Base-by-base conservation (phyloP, 2,329 filamentous ascomycete genomes). In the Alternaria novae-zelandiae region DNA sequence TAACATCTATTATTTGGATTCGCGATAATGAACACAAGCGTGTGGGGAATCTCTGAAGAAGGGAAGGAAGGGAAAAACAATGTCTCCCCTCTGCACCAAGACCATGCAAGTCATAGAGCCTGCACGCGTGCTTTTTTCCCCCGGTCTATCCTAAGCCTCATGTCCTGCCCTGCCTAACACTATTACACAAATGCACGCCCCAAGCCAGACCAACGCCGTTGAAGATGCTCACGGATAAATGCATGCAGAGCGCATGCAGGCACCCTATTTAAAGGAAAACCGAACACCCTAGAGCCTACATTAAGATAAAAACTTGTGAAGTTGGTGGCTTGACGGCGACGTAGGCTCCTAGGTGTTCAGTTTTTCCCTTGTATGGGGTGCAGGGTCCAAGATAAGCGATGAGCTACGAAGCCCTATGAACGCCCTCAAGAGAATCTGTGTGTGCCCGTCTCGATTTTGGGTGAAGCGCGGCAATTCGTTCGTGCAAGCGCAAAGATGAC, bases 41-140 rank as follows among this genome's bases (percentile, higher is more conserved):
- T 56, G 54, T 60, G 64, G 68, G 66, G 61, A 67, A 68, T 68
- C 68, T 67, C 47, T 23, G 60, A 53, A 67, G 50, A 41, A 41
- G 36, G 4, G 4, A 41, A 41, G 9, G 36, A 41, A 41, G 36
- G 36, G 50, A 57, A 65, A 66, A 66, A 45, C 57, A 6, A 60
- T n/a, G 13, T 59, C 55, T 15, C 20, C 47, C 47, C 36, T 60
- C 32, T 23, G 21, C 21, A 44, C 43, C 60, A 32, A 43, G 26
- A n/a, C 32, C 41, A 23, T 47, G 23, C 21, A 30, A 46, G n/a
- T 21, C 47, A 17, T n/a, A 45, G 12, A 41, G 26, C 17, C 26
- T 26, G 17, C 32, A 54, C 59, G 55, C 44, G 45, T 57, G 51
- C 56, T 20, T 54, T 30, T 50, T 15, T 51, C 21, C 21, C 56